A percentile compares a stretch with the other conserved stretches of the same genome.
These are phyloP conservation scores for Diplotaxis tenuifolia DNA, from an alignment of 345 rosid species.

Conservation along the genomic window DNA sequence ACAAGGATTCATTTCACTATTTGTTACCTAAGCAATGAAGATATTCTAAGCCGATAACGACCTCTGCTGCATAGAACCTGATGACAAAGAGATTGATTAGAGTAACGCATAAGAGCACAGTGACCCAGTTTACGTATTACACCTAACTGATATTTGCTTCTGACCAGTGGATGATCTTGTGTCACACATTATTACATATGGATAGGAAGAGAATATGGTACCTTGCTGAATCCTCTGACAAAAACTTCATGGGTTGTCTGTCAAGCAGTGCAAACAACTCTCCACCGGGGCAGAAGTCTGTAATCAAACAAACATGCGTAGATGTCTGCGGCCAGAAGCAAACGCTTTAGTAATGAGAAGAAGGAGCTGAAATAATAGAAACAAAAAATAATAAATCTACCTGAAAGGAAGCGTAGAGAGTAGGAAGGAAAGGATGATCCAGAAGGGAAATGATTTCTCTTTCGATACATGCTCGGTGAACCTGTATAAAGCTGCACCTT, in stretches of 20 bases:
- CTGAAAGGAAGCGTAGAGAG: slow-evolving; percentile 90
- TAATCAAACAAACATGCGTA: slow-evolving; percentile 91
- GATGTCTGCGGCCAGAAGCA: slow-evolving; percentile 64
- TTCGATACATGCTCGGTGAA: slow-evolving; percentile 91
- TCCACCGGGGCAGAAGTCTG: slow-evolving; percentile 96
- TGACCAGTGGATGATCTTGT: slow-evolving; percentile 4
- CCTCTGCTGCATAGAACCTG: slow-evolving; percentile 97
- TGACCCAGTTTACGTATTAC: background rate
- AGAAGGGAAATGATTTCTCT: slow-evolving; percentile 84
- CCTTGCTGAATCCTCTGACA: slow-evolving; percentile 75
- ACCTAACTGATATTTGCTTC: background rate
- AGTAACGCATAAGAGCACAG: background rate
- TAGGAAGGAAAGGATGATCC: slow-evolving; percentile 97
- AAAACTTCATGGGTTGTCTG: slow-evolving; percentile 84
- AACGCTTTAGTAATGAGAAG: slow-evolving; percentile 8
- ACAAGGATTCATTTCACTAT: background rate
- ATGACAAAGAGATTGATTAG: background rate
- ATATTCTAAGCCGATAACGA: slow-evolving; percentile 81
- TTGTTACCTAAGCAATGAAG: slow-evolving; percentile 91
- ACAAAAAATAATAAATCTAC: slow-evolving; percentile 32
- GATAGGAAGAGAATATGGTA: background rate
- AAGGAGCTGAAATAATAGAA: slow-evolving; percentile 1
- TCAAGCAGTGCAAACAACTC: slow-evolving; percentile 91
- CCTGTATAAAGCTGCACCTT: slow-evolving; percentile 49
- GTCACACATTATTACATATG: background rate